Conservation (phyloP, 2,329 filamentous ascomycete species). For the Hypoxylon sp. region DNA sequence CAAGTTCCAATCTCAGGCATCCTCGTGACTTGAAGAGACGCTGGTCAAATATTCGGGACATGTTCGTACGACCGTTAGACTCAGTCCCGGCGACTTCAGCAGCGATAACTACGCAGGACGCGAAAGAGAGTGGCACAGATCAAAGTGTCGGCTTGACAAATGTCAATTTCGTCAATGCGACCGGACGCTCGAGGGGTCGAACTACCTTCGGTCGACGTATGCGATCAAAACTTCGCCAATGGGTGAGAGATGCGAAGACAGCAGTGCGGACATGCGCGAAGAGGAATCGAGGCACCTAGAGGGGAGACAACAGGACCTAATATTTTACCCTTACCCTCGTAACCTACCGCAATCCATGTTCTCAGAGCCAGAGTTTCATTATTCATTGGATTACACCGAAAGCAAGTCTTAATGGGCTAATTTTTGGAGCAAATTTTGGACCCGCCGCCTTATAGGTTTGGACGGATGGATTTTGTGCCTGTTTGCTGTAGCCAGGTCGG, state of each 20-base stretch:
- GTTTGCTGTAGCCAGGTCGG: slow-evolving; percentile 43
- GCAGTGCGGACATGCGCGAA: slow-evolving; percentile 45
- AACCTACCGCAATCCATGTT: slow-evolving; percentile 33
- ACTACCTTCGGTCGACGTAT: slow-evolving; percentile 47
- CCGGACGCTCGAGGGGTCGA: slow-evolving; percentile 11
- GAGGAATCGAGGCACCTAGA: slow-evolving; percentile 36
- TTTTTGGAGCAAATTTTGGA: slow-evolving; percentile 52
- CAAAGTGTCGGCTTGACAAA: slow-evolving; percentile 29
- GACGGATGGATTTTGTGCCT: slow-evolving; percentile 44
- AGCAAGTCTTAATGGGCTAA: slow-evolving; percentile 42
- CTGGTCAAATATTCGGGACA: slow-evolving; percentile 48
- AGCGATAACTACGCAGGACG: neutral
- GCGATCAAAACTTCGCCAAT: slow-evolving; percentile 49
- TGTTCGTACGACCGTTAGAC: slow-evolving; percentile 41
- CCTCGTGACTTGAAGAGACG: slow-evolving; percentile 47
- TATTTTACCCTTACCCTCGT: slow-evolving; percentile 21
- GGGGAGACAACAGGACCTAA: slow-evolving; percentile 1
- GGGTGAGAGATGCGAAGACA: slow-evolving; percentile 50
- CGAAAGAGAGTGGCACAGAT: slow-evolving; percentile 13
- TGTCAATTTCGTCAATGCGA: slow-evolving; percentile 24
- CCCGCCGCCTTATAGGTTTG: slow-evolving; percentile 37
- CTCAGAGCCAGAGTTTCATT: slow-evolving; percentile 35
- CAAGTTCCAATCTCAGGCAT: slow-evolving; percentile 29
- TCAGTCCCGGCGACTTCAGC: slow-evolving; percentile 11
- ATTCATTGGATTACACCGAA: slow-evolving; percentile 51